Evolutionary conservation across 768 basidiomycete species (phyloP), one percentile per base, ranked within the genome.

Genomic region (Gloeostereum incarnatum): DNA sequence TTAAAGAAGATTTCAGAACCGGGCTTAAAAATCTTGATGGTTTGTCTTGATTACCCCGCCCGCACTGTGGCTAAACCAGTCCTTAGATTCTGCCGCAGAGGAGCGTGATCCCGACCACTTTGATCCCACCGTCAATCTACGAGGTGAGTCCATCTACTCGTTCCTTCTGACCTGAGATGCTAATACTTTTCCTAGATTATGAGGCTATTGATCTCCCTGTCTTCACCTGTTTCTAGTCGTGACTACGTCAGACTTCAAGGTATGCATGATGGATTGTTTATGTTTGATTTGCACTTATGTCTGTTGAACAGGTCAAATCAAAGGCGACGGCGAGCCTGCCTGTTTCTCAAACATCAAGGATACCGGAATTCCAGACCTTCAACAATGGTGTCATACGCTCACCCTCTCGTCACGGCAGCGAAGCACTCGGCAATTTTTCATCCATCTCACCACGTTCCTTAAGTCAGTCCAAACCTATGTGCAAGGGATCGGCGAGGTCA

Each of bases 1-100:
- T 78, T 31, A 76, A 76, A 45, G 69, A 73, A 44, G 76, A 78
- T 43, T 78, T 80, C 53, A 62, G 77, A 24, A 52, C 59, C 2
- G 76, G 77, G 10, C 45, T 79, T 35, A 76, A 74, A 45, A 74
- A 78, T 23, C 53, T 79, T 1, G 76, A 79, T 48, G 75, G 73
- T 73, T 41, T 20, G 58, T 48, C 21, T 31, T n/a, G 7, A 19
- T 36, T 35, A 11, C 31, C 32, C 17, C 17, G 29, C 13, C 17
- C 13, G 29, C 29, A 13, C 17, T 30, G 26, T 29, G 26, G 26
- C 5, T 17, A 13, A 13, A 23, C 14, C 38, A 5, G 24, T 18
- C 35, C 31, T 22, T 38, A 75, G 74, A 78, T 46, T 66, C 72
- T 20, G 70, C 65, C 13, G 75, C 75, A 1, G 73, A 77, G 49